These are phyloP conservation scores for Globisporangium middletonii DNA, from an alignment of 352 stramenopile genomes.

Conservation along the genomic window DNA sequence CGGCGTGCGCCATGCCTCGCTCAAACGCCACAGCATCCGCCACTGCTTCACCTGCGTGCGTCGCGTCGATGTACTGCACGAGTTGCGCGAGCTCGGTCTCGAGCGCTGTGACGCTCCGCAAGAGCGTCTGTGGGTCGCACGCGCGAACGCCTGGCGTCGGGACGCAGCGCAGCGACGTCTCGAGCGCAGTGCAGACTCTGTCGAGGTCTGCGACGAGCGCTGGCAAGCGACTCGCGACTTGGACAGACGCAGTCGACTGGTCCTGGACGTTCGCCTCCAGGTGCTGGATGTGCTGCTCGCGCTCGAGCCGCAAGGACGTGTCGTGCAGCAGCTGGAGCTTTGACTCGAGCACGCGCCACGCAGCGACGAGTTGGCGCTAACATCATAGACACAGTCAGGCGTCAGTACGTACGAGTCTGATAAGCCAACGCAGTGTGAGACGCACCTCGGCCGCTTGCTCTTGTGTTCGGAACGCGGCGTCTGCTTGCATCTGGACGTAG, in stretches of 20 bases:
- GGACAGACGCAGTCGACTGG: constrained; percentile 18
- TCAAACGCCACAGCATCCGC: constrained; percentile 24
- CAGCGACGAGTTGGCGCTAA: constrained; percentile 40
- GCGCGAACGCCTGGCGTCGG: constrained; percentile 23
- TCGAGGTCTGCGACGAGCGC: constrained; percentile 15
- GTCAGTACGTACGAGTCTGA: too few relatives aligned
- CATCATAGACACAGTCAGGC: neutral
- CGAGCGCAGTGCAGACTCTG: constrained; percentile 21
- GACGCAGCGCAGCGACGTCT: constrained; percentile 30
- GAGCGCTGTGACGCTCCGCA: constrained; percentile 25
- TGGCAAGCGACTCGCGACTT: constrained; percentile 17
- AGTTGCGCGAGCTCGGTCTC: constrained; percentile 23
- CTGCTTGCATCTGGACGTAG: constrained; percentile 32
- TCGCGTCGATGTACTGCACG: constrained; percentile 16
- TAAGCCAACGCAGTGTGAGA: neutral
- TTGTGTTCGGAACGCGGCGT: constrained; percentile 33
- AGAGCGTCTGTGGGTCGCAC: constrained; percentile 19
- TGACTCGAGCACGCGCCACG: constrained; percentile 36
- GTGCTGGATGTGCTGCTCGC: constrained; percentile 21
- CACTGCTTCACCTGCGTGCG: constrained; percentile 19
- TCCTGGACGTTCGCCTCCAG: constrained; percentile 23
- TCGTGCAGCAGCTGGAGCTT: constrained; percentile 51
- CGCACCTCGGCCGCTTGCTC: constrained; percentile 42
- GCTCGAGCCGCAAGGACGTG: constrained; percentile 29
- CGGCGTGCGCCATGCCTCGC: constrained; percentile 21